Evolutionary conservation across 352 stramenopile genomes (phyloP).

Genomic region (Phytopythium helicoides): DNA sequence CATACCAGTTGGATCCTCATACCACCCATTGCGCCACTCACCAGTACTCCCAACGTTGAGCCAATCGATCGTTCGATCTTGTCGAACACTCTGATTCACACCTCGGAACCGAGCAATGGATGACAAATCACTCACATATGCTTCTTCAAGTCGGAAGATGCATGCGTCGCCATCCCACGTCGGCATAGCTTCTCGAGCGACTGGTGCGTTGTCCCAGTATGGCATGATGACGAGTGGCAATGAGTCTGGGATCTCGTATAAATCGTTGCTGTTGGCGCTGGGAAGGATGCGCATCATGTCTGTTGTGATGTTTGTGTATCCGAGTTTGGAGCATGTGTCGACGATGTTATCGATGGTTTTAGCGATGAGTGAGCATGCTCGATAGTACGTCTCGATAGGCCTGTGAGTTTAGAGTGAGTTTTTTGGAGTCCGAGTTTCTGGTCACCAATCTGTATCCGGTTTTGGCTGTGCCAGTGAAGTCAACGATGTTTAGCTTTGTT

Average conservation of each 20-base stretch:
- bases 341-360: slow-evolving; percentile 8
- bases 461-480: neutral
- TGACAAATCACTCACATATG: neutral
- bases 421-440: neutral
- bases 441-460: neutral
- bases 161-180: slow-evolving; percentile 10
- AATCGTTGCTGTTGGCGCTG: neutral
- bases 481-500: neutral
- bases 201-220: slow-evolving; percentile 7
- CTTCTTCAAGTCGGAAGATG: slow-evolving; percentile 5
- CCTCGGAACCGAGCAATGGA: neutral
- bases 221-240: slow-evolving; percentile 14
- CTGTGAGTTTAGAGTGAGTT: neutral
- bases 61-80: slow-evolving; percentile 14
- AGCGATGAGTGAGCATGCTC: slow-evolving; percentile 4
- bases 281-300: slow-evolving; percentile 8
- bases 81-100: slow-evolving; percentile 3
- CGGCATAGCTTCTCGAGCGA: slow-evolving; percentile 5
- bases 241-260: slow-evolving; percentile 7
- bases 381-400: neutral
- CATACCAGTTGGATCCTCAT: slow-evolving; percentile 17
- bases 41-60: slow-evolving; percentile 7
- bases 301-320: slow-evolving; percentile 8
- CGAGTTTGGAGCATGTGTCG: slow-evolving; percentile 2
- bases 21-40: slow-evolving; percentile 25